These are phyloP conservation scores for Parastagonospora avenae DNA, from an alignment of 2,329 filamentous ascomycete genomes.

Conservation along the genomic window DNA sequence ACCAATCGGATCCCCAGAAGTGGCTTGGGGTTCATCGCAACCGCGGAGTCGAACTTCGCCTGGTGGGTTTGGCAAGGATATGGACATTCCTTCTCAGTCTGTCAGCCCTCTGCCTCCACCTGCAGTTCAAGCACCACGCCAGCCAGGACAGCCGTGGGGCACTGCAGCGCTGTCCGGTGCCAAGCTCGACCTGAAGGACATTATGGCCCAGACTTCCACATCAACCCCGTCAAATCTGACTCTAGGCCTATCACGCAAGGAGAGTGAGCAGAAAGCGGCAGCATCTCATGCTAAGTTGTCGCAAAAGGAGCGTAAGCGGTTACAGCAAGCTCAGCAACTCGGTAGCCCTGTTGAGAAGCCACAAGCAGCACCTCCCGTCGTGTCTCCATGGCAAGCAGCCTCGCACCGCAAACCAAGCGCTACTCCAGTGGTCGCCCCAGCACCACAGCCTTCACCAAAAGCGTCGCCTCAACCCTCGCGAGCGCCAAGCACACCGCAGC, in stretches of 20 bases:
- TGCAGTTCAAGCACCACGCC: slow-evolving; percentile 25
- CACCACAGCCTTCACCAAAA: slow-evolving; percentile 12
- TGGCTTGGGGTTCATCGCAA: slow-evolving; percentile 28
- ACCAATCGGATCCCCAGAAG: slow-evolving; percentile 27
- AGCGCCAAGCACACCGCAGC: slow-evolving; percentile 52
- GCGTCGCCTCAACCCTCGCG: slow-evolving; percentile 20
- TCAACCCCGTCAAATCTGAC: slow-evolving; percentile 59
- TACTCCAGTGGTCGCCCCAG: slow-evolving; percentile 17
- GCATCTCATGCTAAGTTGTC: slow-evolving; percentile 68
- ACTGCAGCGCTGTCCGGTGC: slow-evolving; percentile 59
- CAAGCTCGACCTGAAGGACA: slow-evolving; percentile 76
- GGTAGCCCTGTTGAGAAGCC: slow-evolving; percentile 34
- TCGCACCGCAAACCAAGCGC: slow-evolving; percentile 38
- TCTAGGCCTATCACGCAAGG: slow-evolving; percentile 55
- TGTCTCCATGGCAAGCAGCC: slow-evolving; percentile 43
- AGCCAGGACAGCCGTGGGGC: slow-evolving; percentile 57
- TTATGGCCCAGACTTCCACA: slow-evolving; percentile 68
- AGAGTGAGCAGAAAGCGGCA: slow-evolving; percentile 44
- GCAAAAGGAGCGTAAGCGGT: slow-evolving; percentile 85
- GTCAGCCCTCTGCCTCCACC: slow-evolving; percentile 28
- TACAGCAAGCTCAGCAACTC: slow-evolving; percentile 45
- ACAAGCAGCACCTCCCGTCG: slow-evolving; percentile 34
- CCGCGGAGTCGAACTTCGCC: slow-evolving; percentile 23
- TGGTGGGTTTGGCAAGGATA: slow-evolving; percentile 9
- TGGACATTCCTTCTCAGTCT: slow-evolving; percentile 23